Evolutionary conservation across 202 grass and related monocot genomes (phyloP).

Genomic region (Sporobolus alterniflorus): DNA sequence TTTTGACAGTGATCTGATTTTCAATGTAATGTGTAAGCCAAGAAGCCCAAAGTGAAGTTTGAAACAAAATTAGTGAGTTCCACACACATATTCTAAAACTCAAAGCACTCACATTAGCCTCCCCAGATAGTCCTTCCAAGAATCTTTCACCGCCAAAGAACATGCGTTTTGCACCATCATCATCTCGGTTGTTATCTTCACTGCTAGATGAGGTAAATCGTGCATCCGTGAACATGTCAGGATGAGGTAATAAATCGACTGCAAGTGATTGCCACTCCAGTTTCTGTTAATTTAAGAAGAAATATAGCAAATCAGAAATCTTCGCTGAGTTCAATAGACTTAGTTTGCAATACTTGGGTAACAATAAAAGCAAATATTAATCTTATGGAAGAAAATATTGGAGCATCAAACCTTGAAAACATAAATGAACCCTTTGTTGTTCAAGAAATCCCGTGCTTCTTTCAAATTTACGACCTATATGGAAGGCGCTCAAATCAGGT

Average conservation of each 20-base stretch:
- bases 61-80: constrained; percentile 28
- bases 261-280: constrained; percentile 96
- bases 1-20: constrained; percentile 89
- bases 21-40: constrained; percentile 40
- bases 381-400: constrained; percentile 25
- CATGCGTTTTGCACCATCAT: constrained; percentile 90
- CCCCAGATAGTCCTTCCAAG: constrained; percentile 98
- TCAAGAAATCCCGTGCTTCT: constrained; percentile 98
- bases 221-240: constrained; percentile 97
- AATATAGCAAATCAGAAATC: constrained; percentile 36
- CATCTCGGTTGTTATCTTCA: constrained; percentile 72
- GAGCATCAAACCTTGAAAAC: constrained; percentile 87
- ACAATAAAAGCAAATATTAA: constrained; percentile 22
- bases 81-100: constrained; percentile 21
- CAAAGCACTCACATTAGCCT: constrained; percentile 84
- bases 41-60: constrained; percentile 25
- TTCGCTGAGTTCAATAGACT: neutral
- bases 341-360: constrained; percentile 16
- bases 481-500: constrained; percentile 33
- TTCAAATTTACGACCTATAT: constrained; percentile 94
- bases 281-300: constrained; percentile 72
- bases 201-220: constrained; percentile 70
- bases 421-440: constrained; percentile 96
- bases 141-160: constrained; percentile 97
- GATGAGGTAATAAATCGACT: constrained; percentile 95